Conservation (phyloP, 2,329 filamentous ascomycete species). For the Chaetomiaceae sp. region DNA sequence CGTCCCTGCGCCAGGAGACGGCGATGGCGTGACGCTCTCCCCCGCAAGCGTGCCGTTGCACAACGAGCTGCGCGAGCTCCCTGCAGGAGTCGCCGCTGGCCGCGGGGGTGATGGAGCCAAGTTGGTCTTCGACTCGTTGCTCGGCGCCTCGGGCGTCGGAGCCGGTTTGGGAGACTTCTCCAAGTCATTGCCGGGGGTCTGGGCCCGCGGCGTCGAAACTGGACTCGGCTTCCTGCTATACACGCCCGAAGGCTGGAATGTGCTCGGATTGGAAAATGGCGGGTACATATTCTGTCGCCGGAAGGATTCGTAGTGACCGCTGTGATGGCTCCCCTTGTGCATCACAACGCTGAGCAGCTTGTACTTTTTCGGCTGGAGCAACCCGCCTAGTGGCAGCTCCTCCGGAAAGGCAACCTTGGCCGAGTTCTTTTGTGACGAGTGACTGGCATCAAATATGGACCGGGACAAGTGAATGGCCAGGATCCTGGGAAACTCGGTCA, state of each 20-base stretch:
- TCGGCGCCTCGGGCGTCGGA: conserved; percentile 46
- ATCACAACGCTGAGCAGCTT: conserved; percentile 83
- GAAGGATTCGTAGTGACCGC: conserved; percentile 96
- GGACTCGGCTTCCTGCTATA: conserved; percentile 62
- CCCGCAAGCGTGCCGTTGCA: neutral
- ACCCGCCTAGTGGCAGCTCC: conserved; percentile 72
- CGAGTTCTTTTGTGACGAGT: conserved; percentile 82
- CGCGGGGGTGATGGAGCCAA: conserved; percentile 18
- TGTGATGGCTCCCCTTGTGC: conserved; percentile 93
- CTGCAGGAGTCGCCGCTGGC: neutral
- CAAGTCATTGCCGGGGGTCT: conserved; percentile 32
- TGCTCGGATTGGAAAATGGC: conserved; percentile 78
- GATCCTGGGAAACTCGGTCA: conserved; percentile 83
- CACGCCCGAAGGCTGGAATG: conserved; percentile 69
- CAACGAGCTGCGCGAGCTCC: neutral
- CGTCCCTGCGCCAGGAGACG: conserved; percentile 24
- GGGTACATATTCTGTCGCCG: conserved; percentile 74
- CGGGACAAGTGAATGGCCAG: conserved; percentile 88
- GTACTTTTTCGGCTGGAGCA: conserved; percentile 75
- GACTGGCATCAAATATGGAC: conserved; percentile 79
- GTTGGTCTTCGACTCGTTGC: conserved; percentile 25
- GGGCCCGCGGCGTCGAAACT: conserved; percentile 45
- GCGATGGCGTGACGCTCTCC: neutral
- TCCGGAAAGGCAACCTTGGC: conserved; percentile 94
- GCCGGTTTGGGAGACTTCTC: conserved; percentile 39